These are phyloP conservation scores for Afroboletus lepidellus DNA, from an alignment of 1,284 basidiomycete genomes.

Conservation along the genomic window DNA sequence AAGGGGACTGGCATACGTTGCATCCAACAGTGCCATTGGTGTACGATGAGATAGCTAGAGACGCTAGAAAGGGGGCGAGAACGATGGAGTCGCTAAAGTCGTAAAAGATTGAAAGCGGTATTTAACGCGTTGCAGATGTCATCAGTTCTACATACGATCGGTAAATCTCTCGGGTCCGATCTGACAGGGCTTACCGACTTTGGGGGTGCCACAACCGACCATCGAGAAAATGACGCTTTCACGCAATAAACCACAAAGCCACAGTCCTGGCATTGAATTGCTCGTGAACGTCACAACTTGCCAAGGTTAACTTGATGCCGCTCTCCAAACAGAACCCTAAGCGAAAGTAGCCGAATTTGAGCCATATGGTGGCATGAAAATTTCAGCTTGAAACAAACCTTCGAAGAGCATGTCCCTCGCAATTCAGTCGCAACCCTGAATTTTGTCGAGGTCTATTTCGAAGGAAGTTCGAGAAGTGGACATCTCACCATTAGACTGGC, in stretches of 20 bases:
- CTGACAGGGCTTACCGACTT: no score
- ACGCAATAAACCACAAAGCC: neutral
- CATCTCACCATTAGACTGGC: neutral
- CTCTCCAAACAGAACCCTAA: neutral
- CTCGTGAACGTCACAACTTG: neutral
- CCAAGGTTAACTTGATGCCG: neutral
- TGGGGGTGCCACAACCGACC: neutral
- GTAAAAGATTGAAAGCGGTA: neutral
- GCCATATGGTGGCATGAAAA: neutral
- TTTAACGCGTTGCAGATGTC: neutral
- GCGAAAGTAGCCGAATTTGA: neutral
- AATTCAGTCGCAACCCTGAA: neutral
- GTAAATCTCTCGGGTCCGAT: no score
- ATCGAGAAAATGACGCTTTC: neutral
- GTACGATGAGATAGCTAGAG: neutral
- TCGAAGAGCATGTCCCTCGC: no score
- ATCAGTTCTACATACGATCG: no score
- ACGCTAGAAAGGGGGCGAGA: neutral
- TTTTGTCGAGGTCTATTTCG: neutral
- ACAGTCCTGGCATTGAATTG: neutral
- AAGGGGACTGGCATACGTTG: conserved; percentile 14
- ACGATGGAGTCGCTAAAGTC: neutral
- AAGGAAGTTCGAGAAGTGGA: neutral
- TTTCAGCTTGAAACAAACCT: neutral
- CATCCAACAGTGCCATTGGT: conserved; percentile 18